These are phyloP conservation scores for Diatrype stigma DNA, from an alignment of 2,329 filamentous ascomycete genomes.

Conservation along the genomic window DNA sequence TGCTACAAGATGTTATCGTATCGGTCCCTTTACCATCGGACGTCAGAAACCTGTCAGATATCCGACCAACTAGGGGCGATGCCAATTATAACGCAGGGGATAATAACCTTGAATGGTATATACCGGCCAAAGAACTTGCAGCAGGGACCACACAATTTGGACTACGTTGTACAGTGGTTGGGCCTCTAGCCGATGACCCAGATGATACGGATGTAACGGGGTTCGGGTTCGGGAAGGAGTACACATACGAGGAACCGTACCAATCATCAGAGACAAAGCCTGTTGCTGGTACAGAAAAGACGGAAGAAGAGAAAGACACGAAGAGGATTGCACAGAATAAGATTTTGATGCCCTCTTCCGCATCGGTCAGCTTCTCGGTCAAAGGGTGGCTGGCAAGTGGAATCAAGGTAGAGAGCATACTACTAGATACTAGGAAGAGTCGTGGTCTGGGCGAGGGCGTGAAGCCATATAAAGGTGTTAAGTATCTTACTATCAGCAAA, in stretches of 20 bases:
- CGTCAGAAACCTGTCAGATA: slow-evolving; percentile 78
- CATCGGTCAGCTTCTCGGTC: slow-evolving; percentile 66
- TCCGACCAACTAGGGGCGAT: slow-evolving; percentile 77
- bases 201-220: slow-evolving; percentile 44
- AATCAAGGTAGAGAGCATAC: slow-evolving; percentile 63
- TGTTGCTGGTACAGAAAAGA: slow-evolving; percentile 26
- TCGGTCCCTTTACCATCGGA: slow-evolving; percentile 73
- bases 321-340: slow-evolving; percentile 64
- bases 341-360: slow-evolving; percentile 75
- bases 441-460: slow-evolving; percentile 81
- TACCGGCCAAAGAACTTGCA: slow-evolving; percentile 72
- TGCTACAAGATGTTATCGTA: slow-evolving; percentile 73
- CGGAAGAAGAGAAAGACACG: slow-evolving; percentile 44
- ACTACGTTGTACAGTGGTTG: slow-evolving; percentile 76
- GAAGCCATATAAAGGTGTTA: slow-evolving; percentile 96
- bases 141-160: slow-evolving; percentile 64
- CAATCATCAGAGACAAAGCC: slow-evolving; percentile 39
- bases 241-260: slow-evolving; percentile 54
- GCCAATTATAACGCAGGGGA: slow-evolving; percentile 75
- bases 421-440: slow-evolving; percentile 73
- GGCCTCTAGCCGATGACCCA: slow-evolving; percentile 49
- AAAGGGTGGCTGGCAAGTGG: slow-evolving; percentile 67
- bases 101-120: slow-evolving; percentile 73
- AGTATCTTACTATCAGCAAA: slow-evolving; percentile 79
- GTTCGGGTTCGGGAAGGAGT: slow-evolving; percentile 48